Conservation (phyloP, 257 asterid species). For the Cordia subcordata region DNA sequence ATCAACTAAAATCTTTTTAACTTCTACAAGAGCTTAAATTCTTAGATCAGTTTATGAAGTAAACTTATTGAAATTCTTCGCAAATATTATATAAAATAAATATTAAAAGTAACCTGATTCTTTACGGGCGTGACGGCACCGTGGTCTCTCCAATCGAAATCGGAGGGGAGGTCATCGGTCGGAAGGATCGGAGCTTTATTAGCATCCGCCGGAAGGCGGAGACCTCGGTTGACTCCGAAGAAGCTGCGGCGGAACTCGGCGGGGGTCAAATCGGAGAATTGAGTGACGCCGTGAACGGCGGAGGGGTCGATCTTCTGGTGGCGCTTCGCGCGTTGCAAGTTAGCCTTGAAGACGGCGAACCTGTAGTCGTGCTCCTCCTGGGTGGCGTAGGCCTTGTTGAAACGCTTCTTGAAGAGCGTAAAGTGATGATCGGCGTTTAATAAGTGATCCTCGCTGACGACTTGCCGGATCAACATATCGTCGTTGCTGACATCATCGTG, state of each 20-base stretch:
- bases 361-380: constrained; percentile 71
- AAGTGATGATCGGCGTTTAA: constrained; percentile 61
- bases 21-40: too few species aligned
- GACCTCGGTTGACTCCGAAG: constrained; percentile 59
- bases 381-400: constrained; percentile 51
- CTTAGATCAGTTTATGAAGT: too few species aligned
- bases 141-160: constrained; percentile 81
- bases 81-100: too few species aligned
- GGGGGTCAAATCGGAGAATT: constrained; percentile 77
- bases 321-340: constrained; percentile 64
- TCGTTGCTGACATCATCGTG: constrained; percentile 18
- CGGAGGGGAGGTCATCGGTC: constrained; percentile 59
- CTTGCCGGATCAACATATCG: constrained; percentile 69
- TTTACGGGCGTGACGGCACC: constrained; percentile 82
- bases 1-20: too few species aligned
- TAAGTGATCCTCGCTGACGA: constrained; percentile 38
- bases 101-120: constrained; percentile 53
- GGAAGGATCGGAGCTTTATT: constrained; percentile 79
- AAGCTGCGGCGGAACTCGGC: constrained; percentile 55
- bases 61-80: not conserved
- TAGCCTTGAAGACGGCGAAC: constrained; percentile 64
- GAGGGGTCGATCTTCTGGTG: constrained; percentile 83
- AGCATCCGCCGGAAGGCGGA: constrained; percentile 65
- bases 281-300: constrained; percentile 85
- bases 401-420: constrained; percentile 52